A percentile compares a stretch with the other conserved stretches of the same genome.
phyloP scores from a whole-genome alignment of 169 alveolate genomes.

The Eimeria necatrix region DNA sequence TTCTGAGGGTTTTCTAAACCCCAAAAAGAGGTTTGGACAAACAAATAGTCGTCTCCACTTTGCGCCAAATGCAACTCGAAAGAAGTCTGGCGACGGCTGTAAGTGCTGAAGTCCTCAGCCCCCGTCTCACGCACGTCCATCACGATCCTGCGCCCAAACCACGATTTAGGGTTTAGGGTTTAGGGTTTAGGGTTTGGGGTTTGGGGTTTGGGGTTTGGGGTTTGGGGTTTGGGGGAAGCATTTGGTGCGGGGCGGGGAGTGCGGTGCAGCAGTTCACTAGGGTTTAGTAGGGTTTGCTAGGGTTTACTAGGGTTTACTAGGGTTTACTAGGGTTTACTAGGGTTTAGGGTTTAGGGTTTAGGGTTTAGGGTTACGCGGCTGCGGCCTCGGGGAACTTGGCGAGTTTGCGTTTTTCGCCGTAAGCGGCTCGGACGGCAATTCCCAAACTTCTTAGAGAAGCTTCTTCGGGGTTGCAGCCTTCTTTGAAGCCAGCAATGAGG shows the following conservation, averaged over 20 bases:
- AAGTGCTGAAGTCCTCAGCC: not conserved
- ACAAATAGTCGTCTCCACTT: not conserved
- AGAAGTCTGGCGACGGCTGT: not conserved
- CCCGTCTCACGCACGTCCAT: not conserved
- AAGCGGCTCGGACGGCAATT: constrained; percentile 12
- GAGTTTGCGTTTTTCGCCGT: not conserved
- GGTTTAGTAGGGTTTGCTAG: no score
- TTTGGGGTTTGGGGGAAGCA: no score
- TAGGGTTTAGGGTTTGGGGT: no score
- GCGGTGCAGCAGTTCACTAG: no score
- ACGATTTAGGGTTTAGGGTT: no score
- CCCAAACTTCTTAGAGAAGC: constrained; percentile 11
- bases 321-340: no score
- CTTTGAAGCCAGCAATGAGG: constrained; percentile 27
- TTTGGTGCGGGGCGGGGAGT: no score
- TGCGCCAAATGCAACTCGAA: not conserved
- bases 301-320: no score
- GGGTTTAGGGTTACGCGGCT: no score
- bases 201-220: no score
- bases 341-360: no score
- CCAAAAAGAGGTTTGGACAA: not conserved
- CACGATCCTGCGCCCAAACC: not conserved
- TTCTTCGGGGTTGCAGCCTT: constrained; percentile 42
- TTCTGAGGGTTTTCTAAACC: not conserved
- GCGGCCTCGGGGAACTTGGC: no score